Evolutionary conservation across 2,329 filamentous ascomycete genomes (phyloP).

Genomic region (Talaromyces sp.): DNA sequence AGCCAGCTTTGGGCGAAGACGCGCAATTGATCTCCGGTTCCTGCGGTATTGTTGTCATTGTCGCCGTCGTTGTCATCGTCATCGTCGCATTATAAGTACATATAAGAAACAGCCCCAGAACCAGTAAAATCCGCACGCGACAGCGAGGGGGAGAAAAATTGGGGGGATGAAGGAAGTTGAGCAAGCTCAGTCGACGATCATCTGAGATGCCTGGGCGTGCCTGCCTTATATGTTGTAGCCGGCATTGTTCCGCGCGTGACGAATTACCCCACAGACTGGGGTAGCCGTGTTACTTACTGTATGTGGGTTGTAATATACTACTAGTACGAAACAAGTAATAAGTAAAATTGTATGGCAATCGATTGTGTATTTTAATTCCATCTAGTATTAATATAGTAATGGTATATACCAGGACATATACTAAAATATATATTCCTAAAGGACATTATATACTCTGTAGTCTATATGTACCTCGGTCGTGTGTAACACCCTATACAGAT

Average conservation of each 20-base stretch:
- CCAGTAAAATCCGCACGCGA: slow-evolving; percentile 13
- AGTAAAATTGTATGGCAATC: too few relatives aligned
- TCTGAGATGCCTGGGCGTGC: slow-evolving; percentile 31
- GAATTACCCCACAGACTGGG: not conserved
- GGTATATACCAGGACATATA: too few relatives aligned
- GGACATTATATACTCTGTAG: too few relatives aligned
- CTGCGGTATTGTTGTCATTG: not conserved
- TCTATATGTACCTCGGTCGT: too few relatives aligned
- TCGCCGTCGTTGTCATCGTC: not conserved
- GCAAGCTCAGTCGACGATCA: not conserved
- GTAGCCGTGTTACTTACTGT: not conserved
- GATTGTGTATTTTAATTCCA: too few relatives aligned
- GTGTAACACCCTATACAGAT: too few relatives aligned
- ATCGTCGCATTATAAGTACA: not conserved
- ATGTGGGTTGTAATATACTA: too few relatives aligned
- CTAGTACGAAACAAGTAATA: too few relatives aligned
- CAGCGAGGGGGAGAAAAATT: slow-evolving; percentile 21
- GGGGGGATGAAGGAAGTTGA: slow-evolving; percentile 22
- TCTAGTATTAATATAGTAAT: too few relatives aligned
- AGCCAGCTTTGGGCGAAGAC: not conserved
- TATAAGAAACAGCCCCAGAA: not conserved
- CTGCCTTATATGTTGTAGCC: slow-evolving; percentile 42
- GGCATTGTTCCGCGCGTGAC: not conserved
- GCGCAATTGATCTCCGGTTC: not conserved
- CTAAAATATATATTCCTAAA: too few relatives aligned